Conservation (phyloP, 2,329 filamentous ascomycete species). For the Phialophora expanda region DNA sequence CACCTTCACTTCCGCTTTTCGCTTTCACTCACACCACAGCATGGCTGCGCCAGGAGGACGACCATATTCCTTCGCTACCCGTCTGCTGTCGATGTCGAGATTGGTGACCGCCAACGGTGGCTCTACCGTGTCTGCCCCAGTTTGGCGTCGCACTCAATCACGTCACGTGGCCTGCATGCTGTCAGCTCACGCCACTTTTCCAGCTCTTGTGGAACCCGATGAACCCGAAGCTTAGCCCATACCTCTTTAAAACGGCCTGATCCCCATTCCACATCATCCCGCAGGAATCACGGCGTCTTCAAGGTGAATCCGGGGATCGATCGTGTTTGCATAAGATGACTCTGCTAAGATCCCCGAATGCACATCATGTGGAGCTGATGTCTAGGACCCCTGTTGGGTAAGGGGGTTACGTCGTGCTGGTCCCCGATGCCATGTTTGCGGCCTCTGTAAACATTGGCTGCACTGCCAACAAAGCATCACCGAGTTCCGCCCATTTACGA, state of each 20-base stretch:
- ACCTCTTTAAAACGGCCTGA: neutral
- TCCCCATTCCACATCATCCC: neutral
- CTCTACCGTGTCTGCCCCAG: neutral
- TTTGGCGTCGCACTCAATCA: neutral
- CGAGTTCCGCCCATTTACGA: neutral
- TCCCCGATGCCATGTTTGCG: constrained; percentile 16
- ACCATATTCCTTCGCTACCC: neutral
- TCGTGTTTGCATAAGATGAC: constrained; percentile 5
- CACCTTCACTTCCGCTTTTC: no score
- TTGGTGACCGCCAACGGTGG: no score
- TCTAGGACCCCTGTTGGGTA: neutral
- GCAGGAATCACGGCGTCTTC: neutral
- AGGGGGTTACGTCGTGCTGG: neutral
- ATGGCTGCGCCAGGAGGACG: neutral
- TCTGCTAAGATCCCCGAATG: constrained; percentile 16
- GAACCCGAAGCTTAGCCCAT: constrained; percentile 15
- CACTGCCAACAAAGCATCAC: neutral
- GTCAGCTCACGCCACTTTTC: constrained; percentile 1
- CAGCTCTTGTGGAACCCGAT: constrained; percentile 15
- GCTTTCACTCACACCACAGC: no score
- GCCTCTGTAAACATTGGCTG: neutral
- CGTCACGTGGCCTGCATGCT: neutral
- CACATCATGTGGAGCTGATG: constrained; percentile 9
- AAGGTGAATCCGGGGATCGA: neutral
- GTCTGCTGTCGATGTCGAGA: neutral